Evolutionary conservation across 1,284 basidiomycete genomes (phyloP).

Genomic region (Sphagnurus paluster): DNA sequence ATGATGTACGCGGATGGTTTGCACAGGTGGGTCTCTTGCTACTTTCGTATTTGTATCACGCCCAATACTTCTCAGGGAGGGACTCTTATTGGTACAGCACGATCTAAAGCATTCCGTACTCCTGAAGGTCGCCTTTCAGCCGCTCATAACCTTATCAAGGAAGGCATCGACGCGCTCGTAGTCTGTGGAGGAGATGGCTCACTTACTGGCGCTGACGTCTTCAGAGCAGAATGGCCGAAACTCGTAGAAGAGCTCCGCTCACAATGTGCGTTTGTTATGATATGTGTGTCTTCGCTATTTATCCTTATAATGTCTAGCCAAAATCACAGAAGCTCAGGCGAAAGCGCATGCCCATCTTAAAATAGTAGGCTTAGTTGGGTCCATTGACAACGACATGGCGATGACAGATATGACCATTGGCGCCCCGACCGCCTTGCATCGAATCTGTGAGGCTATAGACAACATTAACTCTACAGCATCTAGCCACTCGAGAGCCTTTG

Average conservation of each 20-base stretch:
- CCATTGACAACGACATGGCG: constrained; percentile 99
- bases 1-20: constrained; percentile 96
- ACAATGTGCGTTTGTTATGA: constrained; percentile 42
- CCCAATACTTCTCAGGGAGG: constrained; percentile 64
- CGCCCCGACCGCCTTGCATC: constrained; percentile 90
- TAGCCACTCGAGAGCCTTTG: constrained; percentile 97
- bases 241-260: constrained; percentile 72
- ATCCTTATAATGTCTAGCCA: constrained; percentile 38
- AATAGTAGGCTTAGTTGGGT: constrained; percentile 97
- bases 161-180: constrained; percentile 95
- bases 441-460: constrained; percentile 98
- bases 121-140: constrained; percentile 85
- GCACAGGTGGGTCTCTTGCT: constrained; percentile 55
- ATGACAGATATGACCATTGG: constrained; percentile 98
- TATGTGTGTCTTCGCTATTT: constrained; percentile 1
- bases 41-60: not conserved
- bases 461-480: constrained; percentile 97
- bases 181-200: constrained; percentile 98
- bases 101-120: constrained; percentile 87
- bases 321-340: constrained; percentile 78
- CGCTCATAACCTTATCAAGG: constrained; percentile 89
- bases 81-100: constrained; percentile 94
- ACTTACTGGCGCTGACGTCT: constrained; percentile 93
- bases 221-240: constrained; percentile 91
- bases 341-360: constrained; percentile 79